Evolutionary conservation across 2,329 filamentous ascomycete genomes (phyloP).

Genomic region (Bipolaris zeicola): DNA sequence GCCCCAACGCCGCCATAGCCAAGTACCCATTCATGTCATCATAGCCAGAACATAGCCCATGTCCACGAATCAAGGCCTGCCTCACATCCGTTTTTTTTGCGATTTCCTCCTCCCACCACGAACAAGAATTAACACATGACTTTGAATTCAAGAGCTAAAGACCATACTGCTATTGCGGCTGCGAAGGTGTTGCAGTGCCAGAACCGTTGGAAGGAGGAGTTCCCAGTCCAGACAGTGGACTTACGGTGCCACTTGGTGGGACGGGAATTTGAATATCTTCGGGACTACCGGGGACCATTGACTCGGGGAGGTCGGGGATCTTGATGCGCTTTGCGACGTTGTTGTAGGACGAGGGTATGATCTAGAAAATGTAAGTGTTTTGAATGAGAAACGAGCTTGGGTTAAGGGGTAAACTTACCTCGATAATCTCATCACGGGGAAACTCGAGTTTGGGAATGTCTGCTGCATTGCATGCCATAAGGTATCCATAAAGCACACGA

Average conservation of each 20-base stretch:
- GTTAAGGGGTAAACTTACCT: slow-evolving; percentile 55
- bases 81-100: background rate
- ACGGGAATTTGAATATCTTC: slow-evolving; percentile 82
- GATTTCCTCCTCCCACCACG: background rate
- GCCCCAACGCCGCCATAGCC: background rate
- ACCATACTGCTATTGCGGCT: background rate
- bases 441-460: slow-evolving; percentile 94
- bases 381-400: background rate
- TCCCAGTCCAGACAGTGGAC: slow-evolving; percentile 51
- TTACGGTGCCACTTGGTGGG: slow-evolving; percentile 60
- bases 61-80: background rate
- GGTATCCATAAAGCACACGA: slow-evolving; percentile 92
- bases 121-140: slow-evolving; percentile 12
- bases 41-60: background rate
- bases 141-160: slow-evolving; percentile 11
- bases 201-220: slow-evolving; percentile 36
- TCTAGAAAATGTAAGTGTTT: slow-evolving; percentile 52
- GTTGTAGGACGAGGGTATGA: slow-evolving; percentile 96
- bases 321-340: slow-evolving; percentile 91
- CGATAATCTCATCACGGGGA: slow-evolving; percentile 95
- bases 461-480: slow-evolving; percentile 97
- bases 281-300: slow-evolving; percentile 76
- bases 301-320: slow-evolving; percentile 70
- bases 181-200: slow-evolving; percentile 8
- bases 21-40: slow-evolving; percentile 2